Conservation (phyloP, 225 moss, liverwort and hornwort genomes). For the Marchantia polymorpha region DNA sequence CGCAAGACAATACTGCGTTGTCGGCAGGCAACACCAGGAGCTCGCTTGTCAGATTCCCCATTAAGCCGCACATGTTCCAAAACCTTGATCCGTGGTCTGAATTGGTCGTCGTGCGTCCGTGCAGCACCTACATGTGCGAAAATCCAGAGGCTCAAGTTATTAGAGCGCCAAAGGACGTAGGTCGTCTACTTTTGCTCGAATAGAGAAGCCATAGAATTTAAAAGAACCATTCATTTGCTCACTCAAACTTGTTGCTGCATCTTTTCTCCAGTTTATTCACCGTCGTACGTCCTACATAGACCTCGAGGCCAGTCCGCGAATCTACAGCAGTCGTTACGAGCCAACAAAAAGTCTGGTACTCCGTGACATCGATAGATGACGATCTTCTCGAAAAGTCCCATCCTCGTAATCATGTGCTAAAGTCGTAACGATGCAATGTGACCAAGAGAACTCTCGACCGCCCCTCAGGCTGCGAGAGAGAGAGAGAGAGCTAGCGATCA, state of each 20-base stretch:
- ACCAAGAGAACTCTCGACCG: not conserved
- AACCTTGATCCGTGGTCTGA: constrained; percentile 5
- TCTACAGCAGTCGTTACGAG: constrained; percentile 1
- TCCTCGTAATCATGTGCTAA: not conserved
- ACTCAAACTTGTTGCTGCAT: not conserved
- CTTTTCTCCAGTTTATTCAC: not conserved
- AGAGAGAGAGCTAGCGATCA: no score
- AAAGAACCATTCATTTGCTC: not conserved
- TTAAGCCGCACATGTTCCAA: not conserved
- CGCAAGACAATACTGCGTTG: constrained; percentile 1
- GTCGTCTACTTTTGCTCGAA: not conserved
- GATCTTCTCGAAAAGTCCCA: not conserved
- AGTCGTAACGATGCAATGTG: not conserved
- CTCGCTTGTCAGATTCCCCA: constrained; percentile 3
- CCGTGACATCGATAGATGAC: not conserved
- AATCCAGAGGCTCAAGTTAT: not conserved
- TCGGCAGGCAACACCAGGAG: constrained; percentile 1
- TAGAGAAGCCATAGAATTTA: not conserved
- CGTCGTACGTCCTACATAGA: not conserved
- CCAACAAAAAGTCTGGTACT: not conserved
- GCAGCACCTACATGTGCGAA: not conserved
- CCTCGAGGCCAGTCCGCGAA: not conserved
- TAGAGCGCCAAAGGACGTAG: not conserved
- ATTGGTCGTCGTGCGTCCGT: constrained; percentile 3
- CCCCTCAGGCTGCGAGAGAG: not conserved